Conservation (phyloP, 176 grass and related monocot genomes). For the Olyra latifolia region DNA sequence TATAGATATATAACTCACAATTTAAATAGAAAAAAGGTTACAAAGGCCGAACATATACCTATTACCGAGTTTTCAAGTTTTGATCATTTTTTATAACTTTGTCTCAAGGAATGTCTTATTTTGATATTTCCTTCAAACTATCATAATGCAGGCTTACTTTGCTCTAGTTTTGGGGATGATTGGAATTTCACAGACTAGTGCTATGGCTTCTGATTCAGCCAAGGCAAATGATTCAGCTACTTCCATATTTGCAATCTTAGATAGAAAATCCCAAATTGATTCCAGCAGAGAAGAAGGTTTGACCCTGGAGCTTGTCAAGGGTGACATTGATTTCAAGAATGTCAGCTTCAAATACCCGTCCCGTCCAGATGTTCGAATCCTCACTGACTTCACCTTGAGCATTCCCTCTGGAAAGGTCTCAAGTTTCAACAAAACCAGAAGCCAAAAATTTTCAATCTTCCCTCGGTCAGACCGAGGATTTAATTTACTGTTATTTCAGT, state of each 20-base stretch:
- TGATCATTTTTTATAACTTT: too few species aligned
- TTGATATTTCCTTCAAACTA: slow-evolving; percentile 14
- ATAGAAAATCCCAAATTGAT: slow-evolving; percentile 30
- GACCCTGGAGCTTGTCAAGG: slow-evolving; percentile 35
- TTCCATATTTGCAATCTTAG: slow-evolving; percentile 33
- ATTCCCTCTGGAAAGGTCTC: slow-evolving; percentile 46
- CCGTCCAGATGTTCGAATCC: slow-evolving; percentile 49
- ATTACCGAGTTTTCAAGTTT: too few species aligned
- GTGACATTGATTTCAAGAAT: slow-evolving; percentile 48
- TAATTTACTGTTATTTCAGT: neutral
- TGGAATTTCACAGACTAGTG: slow-evolving; percentile 5
- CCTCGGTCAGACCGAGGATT: neutral
- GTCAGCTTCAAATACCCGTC: slow-evolving; percentile 53
- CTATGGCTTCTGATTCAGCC: slow-evolving; percentile 35
- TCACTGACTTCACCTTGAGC: slow-evolving; percentile 45
- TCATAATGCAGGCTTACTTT: slow-evolving; percentile 31
- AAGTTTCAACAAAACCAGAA: neutral
- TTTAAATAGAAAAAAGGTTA: too few species aligned
- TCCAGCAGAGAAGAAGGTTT: slow-evolving; percentile 40
- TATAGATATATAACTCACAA: too few species aligned
- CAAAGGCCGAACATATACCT: too few species aligned
- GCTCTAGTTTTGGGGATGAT: slow-evolving; percentile 26
- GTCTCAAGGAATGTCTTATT: neutral
- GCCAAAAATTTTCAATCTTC: neutral
- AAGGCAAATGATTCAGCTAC: slow-evolving; percentile 33